Evolutionary conservation across 148 eudicot species (phyloP), one percentile per base, ranked within the genome.

Genomic region (Tetragonia tetragonoides): DNA sequence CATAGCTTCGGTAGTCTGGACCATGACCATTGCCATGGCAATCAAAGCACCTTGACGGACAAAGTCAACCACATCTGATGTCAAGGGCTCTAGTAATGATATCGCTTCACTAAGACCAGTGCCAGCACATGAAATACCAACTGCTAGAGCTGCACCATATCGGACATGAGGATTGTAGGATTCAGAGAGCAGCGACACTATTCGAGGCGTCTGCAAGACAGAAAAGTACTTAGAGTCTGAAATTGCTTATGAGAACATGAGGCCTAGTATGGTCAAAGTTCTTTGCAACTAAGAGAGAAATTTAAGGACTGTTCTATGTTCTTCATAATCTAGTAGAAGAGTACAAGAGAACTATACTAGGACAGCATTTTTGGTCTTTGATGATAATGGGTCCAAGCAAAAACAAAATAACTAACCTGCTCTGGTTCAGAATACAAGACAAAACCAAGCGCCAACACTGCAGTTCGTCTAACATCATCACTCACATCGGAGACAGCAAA

Each of bases 11-110:
- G 88, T 93, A 72, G 82, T 91, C 88, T 95, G 99, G 59, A 95
- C 87, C 97, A 95, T 90, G 54, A 95, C 99, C 99, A 95, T 95
- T 24, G 99, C 99, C 99, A 95, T 93, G 54, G 99, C 96, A 81
- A 95, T 95, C 40, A 95, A 78, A 79, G 99, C 97, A 68, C 97
- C 99, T 88, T 95, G 97, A 62, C 99, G 93, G 78, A 95, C 99
- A 89, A 95, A 95, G 77, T 95, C 99, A 79, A 90, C 94, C 63
- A 91, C 99, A 78, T 95, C 99, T 37, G 97, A 95, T 39, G 99
- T 95, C 85, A 95, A 79, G 51, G 97, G 99, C 86, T 95, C 99
- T 18, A 95, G 85, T 88, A 95, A 82, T 77, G 99, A 93, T 80
- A 95, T 93, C 70, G 99, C 99, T 80, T 95, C 99, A 72, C 97